Conservation (phyloP, 192 early-diverging fungal genomes). For the Backusella mclennaniae region DNA sequence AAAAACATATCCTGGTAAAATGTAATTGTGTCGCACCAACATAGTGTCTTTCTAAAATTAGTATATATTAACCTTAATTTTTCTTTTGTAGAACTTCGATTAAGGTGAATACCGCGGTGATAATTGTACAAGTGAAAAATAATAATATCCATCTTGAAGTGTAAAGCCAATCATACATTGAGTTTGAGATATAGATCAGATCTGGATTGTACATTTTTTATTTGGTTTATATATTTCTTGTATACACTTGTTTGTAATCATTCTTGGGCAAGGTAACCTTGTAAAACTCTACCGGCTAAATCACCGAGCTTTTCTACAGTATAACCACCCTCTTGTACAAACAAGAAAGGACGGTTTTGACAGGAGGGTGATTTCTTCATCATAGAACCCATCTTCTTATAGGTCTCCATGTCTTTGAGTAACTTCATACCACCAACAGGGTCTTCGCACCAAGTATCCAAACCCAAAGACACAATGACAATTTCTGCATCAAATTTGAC, state of each 20-base stretch:
- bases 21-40: background rate
- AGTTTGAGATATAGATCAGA: background rate
- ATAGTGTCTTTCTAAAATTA: background rate
- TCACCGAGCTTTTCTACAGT: constrained; percentile 47
- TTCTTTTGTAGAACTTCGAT: background rate
- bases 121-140: background rate
- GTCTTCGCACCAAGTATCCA: constrained; percentile 62
- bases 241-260: background rate
- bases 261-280: constrained; percentile 28
- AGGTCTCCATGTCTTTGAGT: constrained; percentile 34
- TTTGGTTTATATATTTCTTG: background rate
- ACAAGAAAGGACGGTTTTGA: constrained; percentile 42
- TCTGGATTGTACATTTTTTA: background rate
- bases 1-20: background rate
- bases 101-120: background rate
- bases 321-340: constrained; percentile 57
- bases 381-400: constrained; percentile 39
- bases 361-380: constrained; percentile 22
- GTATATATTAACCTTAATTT: background rate
- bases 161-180: background rate
- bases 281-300: constrained; percentile 44
- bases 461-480: constrained; percentile 63
- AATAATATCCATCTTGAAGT: background rate
- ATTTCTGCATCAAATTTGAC: constrained; percentile 50
- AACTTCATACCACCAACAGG: constrained; percentile 47